These are phyloP conservation scores for Trametes villosa DNA, from an alignment of 768 basidiomycete species.

Conservation along the genomic window DNA sequence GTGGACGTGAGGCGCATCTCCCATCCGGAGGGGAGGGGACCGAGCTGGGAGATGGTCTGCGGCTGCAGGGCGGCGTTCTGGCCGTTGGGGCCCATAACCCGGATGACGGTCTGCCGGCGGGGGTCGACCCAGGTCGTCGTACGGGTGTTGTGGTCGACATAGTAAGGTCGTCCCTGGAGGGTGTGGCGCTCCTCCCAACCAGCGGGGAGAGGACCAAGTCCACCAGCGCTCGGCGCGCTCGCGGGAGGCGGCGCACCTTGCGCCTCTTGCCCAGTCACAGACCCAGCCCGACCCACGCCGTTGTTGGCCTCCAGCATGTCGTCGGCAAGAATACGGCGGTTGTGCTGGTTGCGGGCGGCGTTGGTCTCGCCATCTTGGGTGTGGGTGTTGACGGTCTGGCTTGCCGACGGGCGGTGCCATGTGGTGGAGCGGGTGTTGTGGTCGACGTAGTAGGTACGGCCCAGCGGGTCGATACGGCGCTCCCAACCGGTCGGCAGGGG, in stretches of 20 bases:
- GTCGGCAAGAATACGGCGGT: constrained; percentile 80
- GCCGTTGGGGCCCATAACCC: constrained; percentile 94
- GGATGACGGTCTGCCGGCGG: constrained; percentile 93
- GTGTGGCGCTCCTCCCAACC: constrained; percentile 99
- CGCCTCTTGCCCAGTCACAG: constrained; percentile 34
- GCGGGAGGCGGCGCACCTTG: constrained; percentile 50
- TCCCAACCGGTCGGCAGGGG: constrained; percentile 94
- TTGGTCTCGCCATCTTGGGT: constrained; percentile 79
- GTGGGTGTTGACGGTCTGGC: constrained; percentile 70
- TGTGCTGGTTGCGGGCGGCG: constrained; percentile 86
- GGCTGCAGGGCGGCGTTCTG: constrained; percentile 88
- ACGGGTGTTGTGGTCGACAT: constrained; percentile 98
- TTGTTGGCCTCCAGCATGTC: constrained; percentile 81
- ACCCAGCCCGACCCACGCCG: constrained; percentile 24
- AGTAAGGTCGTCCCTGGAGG: constrained; percentile 97
- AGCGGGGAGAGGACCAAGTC: constrained; percentile 81
- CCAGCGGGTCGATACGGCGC: constrained; percentile 94
- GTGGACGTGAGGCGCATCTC: constrained; percentile 99
- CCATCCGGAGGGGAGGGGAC: constrained; percentile 97
- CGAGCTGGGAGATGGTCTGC: constrained; percentile 95
- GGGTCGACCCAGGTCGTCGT: constrained; percentile 99
- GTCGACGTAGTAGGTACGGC: constrained; percentile 96
- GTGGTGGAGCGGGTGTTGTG: constrained; percentile 98
- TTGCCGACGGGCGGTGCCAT: constrained; percentile 91
- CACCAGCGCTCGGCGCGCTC: constrained; percentile 70